Base-by-base conservation (phyloP, 805 yeast species). In the Wickerhamomyces alni region DNA sequence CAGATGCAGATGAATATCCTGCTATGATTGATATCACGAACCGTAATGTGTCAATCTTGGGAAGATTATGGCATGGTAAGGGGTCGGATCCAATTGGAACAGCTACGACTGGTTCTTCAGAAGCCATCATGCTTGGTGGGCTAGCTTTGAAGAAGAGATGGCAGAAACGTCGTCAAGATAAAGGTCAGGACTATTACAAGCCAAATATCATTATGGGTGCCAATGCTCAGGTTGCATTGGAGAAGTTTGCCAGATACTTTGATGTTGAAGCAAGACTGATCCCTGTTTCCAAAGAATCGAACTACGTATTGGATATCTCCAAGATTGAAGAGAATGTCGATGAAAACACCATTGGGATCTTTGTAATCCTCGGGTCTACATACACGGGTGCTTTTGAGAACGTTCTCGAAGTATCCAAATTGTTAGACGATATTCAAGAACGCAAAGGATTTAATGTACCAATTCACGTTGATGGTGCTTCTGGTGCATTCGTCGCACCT, bases 1-100 rank as follows among this genome's bases (percentile, higher is more conserved):
- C 96, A 8, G 97, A 88, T 62, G 82, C 82, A 51, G 96, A 89
- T 58, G 97, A 88, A 67, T 88, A 88, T 59, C 96, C 97, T 9
- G 82, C 88, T 35, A 60, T 88, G 59, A 68, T 85, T 52, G 91
- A 82, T 42, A 56, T 86, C 44, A 94, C 89, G 45, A 73, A 81
- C 45, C 75, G 96, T 50, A 87, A 96, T 63, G 75, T 88, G 42
- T 75, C 87, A 18, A 88, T 88, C 50, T 57, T 88, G 44, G 79
- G 87, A 10, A 74, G 81, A 54, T 59, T 88, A 52, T 88, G 96
- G 96, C 67, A 87, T 55, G 89, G 87, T 10, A 82, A 81, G 24
- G 52, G 51, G 10, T 46, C 49, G 28, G 52, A 55, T 29, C 78
- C 94, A 4, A 68, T 87, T 24, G 97, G 97, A 18, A 80, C 95